Percentiles rank a stretch among this genome's conserved stretches.
Evolutionary conservation across 345 rosid species (phyloP).

Genomic region (Salix brachista): DNA sequence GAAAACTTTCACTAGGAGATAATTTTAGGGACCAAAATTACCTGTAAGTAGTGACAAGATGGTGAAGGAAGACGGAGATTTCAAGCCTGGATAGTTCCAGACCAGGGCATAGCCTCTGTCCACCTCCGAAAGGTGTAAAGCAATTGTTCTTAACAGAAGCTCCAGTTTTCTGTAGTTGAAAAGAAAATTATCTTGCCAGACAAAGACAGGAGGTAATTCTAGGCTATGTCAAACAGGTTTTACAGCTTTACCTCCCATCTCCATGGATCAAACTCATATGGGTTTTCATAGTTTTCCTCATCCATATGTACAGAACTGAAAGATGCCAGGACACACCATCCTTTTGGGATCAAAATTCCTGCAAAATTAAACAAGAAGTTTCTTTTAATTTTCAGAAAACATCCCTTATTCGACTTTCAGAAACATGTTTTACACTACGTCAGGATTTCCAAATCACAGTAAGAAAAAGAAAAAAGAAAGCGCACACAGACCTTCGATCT

Average conservation of each 20-base stretch:
- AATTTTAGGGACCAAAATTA: conserved; percentile 10
- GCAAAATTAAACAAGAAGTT: conserved; percentile 22
- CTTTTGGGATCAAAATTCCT: conserved; percentile 86
- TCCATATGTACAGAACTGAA: conserved; percentile 90
- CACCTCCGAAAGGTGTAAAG: conserved; percentile 98
- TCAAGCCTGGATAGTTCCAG: conserved; percentile 86
- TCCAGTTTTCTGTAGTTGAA: conserved; percentile 50
- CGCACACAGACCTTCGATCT: conserved; percentile 61
- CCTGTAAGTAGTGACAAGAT: conserved; percentile 72
- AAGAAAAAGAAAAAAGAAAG: background rate
- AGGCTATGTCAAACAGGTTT: background rate
- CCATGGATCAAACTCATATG: conserved; percentile 83
- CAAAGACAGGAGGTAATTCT: background rate
- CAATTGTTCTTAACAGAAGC: conserved; percentile 43
- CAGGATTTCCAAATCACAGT: no score
- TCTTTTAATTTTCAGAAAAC: no score
- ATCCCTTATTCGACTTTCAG: no score
- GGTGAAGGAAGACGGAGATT: conserved; percentile 87
- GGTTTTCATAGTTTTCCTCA: conserved; percentile 66
- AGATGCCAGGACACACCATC: conserved; percentile 92
- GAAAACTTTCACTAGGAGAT: no score
- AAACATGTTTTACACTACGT: no score
- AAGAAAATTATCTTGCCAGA: background rate
- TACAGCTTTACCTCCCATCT: conserved; percentile 76
- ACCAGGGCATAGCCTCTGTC: conserved; percentile 98